A percentile compares a stretch with the other conserved stretches of the same genome.
These are phyloP conservation scores for Termitomyces sp. DNA, from an alignment of 768 basidiomycete species.

Conservation along the genomic window DNA sequence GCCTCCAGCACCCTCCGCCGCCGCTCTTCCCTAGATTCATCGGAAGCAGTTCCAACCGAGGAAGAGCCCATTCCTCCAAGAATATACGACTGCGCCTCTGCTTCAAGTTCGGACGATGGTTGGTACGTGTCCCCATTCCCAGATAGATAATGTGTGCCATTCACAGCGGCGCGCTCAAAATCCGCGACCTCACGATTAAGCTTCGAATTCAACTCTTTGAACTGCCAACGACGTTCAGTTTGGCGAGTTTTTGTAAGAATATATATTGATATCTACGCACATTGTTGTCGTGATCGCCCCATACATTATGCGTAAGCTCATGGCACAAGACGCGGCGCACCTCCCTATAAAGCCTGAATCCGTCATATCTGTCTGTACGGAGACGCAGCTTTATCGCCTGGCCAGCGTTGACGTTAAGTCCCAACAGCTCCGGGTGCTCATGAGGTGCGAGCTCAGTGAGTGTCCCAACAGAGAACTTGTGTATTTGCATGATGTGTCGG, in stretches of 20 bases:
- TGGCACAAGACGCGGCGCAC: slow-evolving; percentile 69
- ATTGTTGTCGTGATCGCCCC: slow-evolving; percentile 68
- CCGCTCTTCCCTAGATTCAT: slow-evolving; percentile 54
- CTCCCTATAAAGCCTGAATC: slow-evolving; percentile 62
- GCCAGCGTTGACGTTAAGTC: slow-evolving; percentile 62
- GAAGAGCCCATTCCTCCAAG: slow-evolving; percentile 42
- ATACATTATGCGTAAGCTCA: slow-evolving; percentile 73
- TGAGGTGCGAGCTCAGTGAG: slow-evolving; percentile 78
- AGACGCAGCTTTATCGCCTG: slow-evolving; percentile 63
- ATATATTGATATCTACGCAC: slow-evolving; percentile 33
- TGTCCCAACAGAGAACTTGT: slow-evolving; percentile 61
- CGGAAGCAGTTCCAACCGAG: not conserved
- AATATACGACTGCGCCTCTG: slow-evolving; percentile 40
- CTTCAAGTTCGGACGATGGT: slow-evolving; percentile 49
- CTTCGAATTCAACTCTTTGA: slow-evolving; percentile 70
- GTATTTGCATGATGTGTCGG: slow-evolving; percentile 62
- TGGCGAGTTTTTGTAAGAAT: not conserved
- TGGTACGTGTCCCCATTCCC: slow-evolving; percentile 42
- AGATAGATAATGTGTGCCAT: slow-evolving; percentile 51
- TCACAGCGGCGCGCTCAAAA: slow-evolving; percentile 49
- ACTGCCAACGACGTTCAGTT: slow-evolving; percentile 31
- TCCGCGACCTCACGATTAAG: slow-evolving; percentile 69
- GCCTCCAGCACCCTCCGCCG: slow-evolving; percentile 54
- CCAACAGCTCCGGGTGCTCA: slow-evolving; percentile 64
- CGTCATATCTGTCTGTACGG: slow-evolving; percentile 67